Evolutionary conservation across 2,329 filamentous ascomycete genomes (phyloP).

Genomic region (Plectosphaerella sp.): DNA sequence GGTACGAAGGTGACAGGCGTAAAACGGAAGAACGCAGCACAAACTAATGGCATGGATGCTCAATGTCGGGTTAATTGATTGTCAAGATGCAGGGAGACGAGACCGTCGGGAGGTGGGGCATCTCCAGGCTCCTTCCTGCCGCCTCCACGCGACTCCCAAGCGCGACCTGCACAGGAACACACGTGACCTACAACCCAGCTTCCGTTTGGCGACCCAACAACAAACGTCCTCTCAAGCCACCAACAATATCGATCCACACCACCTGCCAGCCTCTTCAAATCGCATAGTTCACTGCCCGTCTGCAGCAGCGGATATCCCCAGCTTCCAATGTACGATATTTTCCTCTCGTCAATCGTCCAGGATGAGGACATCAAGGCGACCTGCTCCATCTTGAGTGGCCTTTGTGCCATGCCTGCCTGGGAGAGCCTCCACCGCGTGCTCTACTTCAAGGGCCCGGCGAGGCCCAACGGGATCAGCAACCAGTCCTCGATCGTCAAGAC

Average conservation of each 20-base stretch:
- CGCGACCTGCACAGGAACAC: background rate
- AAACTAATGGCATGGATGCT: background rate
- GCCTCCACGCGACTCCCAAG: background rate
- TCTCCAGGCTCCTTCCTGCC: background rate
- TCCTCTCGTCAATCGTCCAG: slow-evolving; percentile 49
- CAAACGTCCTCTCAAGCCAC: background rate
- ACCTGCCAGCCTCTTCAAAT: background rate
- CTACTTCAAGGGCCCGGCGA: slow-evolving; percentile 45
- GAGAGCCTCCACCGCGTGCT: slow-evolving; percentile 46
- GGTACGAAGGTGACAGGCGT: background rate
- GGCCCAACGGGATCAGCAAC: slow-evolving; percentile 40
- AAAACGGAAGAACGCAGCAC: background rate
- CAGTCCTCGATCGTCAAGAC: slow-evolving; percentile 21
- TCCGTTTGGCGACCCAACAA: background rate
- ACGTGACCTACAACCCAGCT: background rate
- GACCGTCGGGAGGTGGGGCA: background rate
- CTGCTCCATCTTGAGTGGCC: slow-evolving; percentile 50
- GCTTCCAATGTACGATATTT: slow-evolving; percentile 49
- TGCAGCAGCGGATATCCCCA: background rate
- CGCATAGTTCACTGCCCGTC: no score
- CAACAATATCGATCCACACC: background rate
- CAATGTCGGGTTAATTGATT: background rate
- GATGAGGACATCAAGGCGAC: slow-evolving; percentile 44
- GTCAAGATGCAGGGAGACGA: background rate
- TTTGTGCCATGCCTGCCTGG: slow-evolving; percentile 52